Conservation (phyloP, 1,139 yeast genomes). For the Geotrichum siamense region DNA sequence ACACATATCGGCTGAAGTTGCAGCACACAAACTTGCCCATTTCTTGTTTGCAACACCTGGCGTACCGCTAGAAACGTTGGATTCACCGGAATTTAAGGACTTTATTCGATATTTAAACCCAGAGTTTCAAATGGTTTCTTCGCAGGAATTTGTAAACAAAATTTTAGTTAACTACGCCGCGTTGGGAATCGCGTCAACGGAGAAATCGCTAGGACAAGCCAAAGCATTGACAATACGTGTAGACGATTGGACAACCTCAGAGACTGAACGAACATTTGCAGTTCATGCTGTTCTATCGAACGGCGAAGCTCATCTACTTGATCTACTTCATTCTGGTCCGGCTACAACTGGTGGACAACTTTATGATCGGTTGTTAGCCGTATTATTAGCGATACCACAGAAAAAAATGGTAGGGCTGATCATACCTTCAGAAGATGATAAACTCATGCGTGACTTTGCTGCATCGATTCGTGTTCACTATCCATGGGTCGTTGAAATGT, state of each 20-base stretch:
- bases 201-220: constrained; percentile 1
- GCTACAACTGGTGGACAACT: background rate
- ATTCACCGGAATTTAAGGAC: constrained; percentile 3
- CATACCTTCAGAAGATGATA: constrained; percentile 6
- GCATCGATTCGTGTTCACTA: constrained; percentile 1
- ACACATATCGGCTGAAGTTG: constrained; percentile 6
- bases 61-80: constrained; percentile 2
- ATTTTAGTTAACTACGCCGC: constrained; percentile 4
- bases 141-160: constrained; percentile 3
- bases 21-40: constrained; percentile 3
- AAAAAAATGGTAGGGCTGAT: constrained; percentile 5
- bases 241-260: constrained; percentile 3
- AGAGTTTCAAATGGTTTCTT: constrained; percentile 1
- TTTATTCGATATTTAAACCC: constrained; percentile 3
- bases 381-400: constrained; percentile 3
- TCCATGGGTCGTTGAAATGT: constrained; percentile 3
- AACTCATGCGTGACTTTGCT: constrained; percentile 5
- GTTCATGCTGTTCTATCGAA: constrained; percentile 3
- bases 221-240: constrained; percentile 3
- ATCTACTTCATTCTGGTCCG: background rate
- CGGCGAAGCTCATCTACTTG: constrained; percentile 3
- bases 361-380: constrained; percentile 1
- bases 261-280: constrained; percentile 3
- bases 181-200: constrained; percentile 6
- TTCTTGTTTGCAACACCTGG: constrained; percentile 4